phyloP scores from a whole-genome alignment of 2,329 filamentous ascomycete species.

The Cladosporium halotolerans region DNA sequence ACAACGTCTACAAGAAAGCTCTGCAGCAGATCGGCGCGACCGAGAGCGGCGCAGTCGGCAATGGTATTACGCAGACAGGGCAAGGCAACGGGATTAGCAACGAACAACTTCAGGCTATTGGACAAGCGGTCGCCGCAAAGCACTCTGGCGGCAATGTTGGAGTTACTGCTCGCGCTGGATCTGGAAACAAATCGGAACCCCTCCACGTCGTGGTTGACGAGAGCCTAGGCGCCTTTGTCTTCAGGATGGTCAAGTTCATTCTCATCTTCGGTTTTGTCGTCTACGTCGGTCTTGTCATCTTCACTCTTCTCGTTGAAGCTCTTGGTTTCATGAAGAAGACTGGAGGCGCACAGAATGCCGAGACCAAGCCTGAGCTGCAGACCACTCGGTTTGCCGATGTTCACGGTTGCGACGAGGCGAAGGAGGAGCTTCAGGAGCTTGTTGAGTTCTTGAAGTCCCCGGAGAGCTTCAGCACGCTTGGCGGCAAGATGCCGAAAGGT shows the following conservation, averaged over 20 bases:
- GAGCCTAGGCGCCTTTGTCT: conserved; percentile 68
- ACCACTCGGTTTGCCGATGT: conserved; percentile 88
- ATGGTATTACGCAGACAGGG: conserved; percentile 15
- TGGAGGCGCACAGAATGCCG: conserved; percentile 63
- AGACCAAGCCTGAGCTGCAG: conserved; percentile 89
- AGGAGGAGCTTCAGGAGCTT: conserved; percentile 93
- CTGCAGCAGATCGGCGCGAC: conserved; percentile 54
- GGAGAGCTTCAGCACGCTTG: conserved; percentile 85
- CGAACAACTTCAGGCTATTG: conserved; percentile 68
- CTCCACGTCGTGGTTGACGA: conserved; percentile 95
- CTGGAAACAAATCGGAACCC: conserved; percentile 73
- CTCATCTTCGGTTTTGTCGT: conserved; percentile 69
- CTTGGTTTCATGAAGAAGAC: conserved; percentile 75
- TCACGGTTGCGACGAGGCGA: conserved; percentile 95
- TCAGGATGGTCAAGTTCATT: conserved; percentile 88
- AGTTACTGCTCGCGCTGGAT: conserved; percentile 45
- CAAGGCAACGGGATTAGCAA: conserved; percentile 43
- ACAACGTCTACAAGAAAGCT: conserved; percentile 72
- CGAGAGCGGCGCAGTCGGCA: conserved; percentile 28
- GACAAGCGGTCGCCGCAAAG: conserved; percentile 72
- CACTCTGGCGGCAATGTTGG: conserved; percentile 62
- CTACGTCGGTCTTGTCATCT: conserved; percentile 71
- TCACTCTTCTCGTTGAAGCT: conserved; percentile 77
- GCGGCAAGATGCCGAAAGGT: conserved; percentile 94
- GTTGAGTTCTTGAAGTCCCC: conserved; percentile 95